Evolutionary conservation across 352 stramenopile species (phyloP), one percentile per base, ranked within the genome.

Genomic region (Pseudoperonospora humuli): DNA sequence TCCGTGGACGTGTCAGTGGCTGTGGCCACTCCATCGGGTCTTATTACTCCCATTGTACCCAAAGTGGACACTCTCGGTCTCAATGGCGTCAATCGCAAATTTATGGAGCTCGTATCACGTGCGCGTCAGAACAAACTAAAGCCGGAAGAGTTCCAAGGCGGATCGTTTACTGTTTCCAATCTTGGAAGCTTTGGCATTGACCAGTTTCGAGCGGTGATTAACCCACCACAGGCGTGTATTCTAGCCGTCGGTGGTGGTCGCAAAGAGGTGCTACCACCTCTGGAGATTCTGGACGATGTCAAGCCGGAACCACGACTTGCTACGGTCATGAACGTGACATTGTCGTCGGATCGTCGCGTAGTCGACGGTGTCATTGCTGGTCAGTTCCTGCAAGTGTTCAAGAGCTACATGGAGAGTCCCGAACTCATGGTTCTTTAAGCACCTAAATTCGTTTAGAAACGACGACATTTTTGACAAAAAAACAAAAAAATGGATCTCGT

Each of bases 161-260:
- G 96, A 39, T 97, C 91, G 23, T 99, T 99, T 76, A 98, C 94
- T n/a, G 87, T 99, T 48, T 97, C 79, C 26, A 99, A 99, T 72
- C 74, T 99, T 41, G 97, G 96, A 11, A 79, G 78, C 60, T 99
- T 99, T 66, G 96, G 96, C 47, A 98, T 99, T 61, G 82, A 95
- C 55, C 84, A 95, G 66, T 99, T 99, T 64, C 94, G 78, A 29
- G 96, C 97, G 7, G 95, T 99, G 31, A 98, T 99, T 56, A 99
- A 99, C 75, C 92, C 91, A 27, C 96, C 96, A 8, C 95, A 99
- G 73, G 94, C 94, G 2, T 97, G 93, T 45, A 99, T 99, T 76
- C 77, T 99, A 51, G 96, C 97, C 1, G 84, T 99, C 5, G 97
- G 96, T 39, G 87, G 92, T 24, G 95, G 95, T 40, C 70, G 84